These are phyloP conservation scores for Phytophthora pluvialis DNA, from an alignment of 352 stramenopile genomes.

Conservation along the genomic window DNA sequence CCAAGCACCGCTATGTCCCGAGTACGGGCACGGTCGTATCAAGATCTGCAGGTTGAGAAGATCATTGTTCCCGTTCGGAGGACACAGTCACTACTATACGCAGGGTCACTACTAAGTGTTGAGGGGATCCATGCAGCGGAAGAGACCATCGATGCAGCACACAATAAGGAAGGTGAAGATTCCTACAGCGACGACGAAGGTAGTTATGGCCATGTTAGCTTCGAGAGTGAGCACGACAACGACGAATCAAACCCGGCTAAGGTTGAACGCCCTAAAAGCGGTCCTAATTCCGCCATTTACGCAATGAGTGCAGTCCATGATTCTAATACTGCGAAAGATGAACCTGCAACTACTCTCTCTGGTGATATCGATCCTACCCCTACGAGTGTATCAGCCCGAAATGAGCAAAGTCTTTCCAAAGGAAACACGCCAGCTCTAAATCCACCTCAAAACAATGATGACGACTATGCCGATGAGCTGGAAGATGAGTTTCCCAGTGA, in stretches of 20 bases:
- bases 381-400: neutral
- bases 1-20: neutral
- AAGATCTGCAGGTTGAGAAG: conserved; percentile 13
- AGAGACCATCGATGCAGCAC: neutral
- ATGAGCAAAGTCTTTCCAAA: neutral
- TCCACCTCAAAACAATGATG: conserved; percentile 6
- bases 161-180: conserved; percentile 17
- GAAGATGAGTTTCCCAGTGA: conserved; percentile 27
- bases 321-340: neutral
- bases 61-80: conserved; percentile 26
- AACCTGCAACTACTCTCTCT: neutral
- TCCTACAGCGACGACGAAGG: conserved; percentile 14
- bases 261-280: conserved; percentile 5
- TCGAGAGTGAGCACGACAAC: conserved; percentile 18
- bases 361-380: neutral
- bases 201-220: conserved; percentile 10
- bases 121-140: conserved; percentile 28
- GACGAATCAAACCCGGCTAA: neutral
- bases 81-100: conserved; percentile 38
- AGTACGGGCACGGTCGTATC: conserved; percentile 36
- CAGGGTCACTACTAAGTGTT: conserved; percentile 40
- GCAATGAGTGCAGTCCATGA: neutral
- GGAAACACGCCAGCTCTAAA: neutral
- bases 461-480: conserved; percentile 29
- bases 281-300: neutral